Conservation (phyloP, 768 basidiomycete genomes). For the Agaricus subrufescens region DNA sequence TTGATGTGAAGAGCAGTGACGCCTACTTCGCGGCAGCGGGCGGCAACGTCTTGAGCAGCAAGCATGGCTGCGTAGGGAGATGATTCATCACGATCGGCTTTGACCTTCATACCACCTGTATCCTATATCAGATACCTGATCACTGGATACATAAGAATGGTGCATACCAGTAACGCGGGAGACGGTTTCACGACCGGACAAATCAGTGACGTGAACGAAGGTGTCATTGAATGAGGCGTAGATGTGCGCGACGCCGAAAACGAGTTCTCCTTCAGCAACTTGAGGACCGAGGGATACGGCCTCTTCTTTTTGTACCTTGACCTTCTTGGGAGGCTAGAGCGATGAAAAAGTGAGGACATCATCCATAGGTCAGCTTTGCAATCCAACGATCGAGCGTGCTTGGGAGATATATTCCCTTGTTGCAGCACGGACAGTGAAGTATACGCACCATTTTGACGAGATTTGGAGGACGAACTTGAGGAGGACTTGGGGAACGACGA, state of each 20-base stretch:
- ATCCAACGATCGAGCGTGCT: conserved; percentile 40
- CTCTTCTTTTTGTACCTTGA: conserved; percentile 74
- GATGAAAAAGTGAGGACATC: conserved; percentile 16
- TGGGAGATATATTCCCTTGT: background rate
- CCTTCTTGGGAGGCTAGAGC: conserved; percentile 76
- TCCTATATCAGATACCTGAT: background rate
- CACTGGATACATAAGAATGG: conserved; percentile 5
- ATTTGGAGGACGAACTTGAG: conserved; percentile 26
- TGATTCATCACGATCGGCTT: conserved; percentile 99
- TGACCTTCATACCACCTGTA: conserved; percentile 98
- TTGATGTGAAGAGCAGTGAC: conserved; percentile 99
- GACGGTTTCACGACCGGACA: conserved; percentile 98
- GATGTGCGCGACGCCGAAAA: conserved; percentile 98
- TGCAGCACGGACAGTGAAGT: background rate
- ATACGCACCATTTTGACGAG: conserved; percentile 35
- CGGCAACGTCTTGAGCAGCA: conserved; percentile 95
- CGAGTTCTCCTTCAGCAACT: conserved; percentile 93
- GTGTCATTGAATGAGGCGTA: conserved; percentile 99
- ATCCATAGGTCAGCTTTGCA: conserved; percentile 44
- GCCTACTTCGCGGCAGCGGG: conserved; percentile 96
- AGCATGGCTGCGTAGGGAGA: conserved; percentile 97
- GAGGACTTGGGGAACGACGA: conserved; percentile 25
- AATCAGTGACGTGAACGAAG: conserved; percentile 98
- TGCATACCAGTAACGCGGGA: conserved; percentile 89
- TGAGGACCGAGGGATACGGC: conserved; percentile 92